phyloP scores from a whole-genome alignment of 129 eudicot genomes.

The Artemisia annua region DNA sequence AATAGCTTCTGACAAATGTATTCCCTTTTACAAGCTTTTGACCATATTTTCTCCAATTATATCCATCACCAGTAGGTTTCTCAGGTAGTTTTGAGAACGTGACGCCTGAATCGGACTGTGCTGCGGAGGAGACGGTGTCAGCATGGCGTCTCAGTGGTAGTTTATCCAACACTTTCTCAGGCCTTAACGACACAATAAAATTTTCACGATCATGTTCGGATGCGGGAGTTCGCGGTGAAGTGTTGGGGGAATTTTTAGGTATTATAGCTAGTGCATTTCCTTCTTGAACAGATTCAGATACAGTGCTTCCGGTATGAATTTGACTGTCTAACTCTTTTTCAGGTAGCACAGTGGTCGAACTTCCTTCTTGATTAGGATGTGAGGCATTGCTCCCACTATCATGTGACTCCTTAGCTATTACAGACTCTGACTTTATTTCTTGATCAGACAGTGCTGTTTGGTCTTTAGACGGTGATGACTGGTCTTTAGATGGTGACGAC shows the following conservation, averaged over 20 bases:
- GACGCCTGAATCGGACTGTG: slow-evolving; percentile 52
- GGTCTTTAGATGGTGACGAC: slow-evolving; percentile 22
- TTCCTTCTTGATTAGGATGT: slow-evolving; percentile 48
- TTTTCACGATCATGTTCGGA: slow-evolving; percentile 35
- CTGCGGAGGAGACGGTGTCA: slow-evolving; percentile 39
- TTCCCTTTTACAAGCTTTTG: slow-evolving; percentile 83
- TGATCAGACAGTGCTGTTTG: slow-evolving; percentile 30
- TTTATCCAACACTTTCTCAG: slow-evolving; percentile 60
- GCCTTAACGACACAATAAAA: slow-evolving; percentile 24
- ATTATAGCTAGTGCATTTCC: slow-evolving; percentile 1
- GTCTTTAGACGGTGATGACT: slow-evolving; percentile 23
- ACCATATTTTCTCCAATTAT: slow-evolving; percentile 92
- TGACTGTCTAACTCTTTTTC: slow-evolving; percentile 32
- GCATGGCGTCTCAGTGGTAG: slow-evolving; percentile 63
- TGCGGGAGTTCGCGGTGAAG: slow-evolving; percentile 33
- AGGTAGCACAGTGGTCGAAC: slow-evolving; percentile 33
- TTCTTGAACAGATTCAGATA: slow-evolving; percentile 29
- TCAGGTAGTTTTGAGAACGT: slow-evolving; percentile 54
- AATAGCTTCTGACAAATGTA: slow-evolving; percentile 77
- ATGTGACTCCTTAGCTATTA: slow-evolving; percentile 28
- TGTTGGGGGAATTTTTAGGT: slow-evolving; percentile 23
- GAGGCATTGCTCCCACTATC: slow-evolving; percentile 32
- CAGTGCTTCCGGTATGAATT: slow-evolving; percentile 26
- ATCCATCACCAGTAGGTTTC: slow-evolving; percentile 77
- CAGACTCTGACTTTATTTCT: slow-evolving; percentile 33